Base-by-base conservation (phyloP, 2,329 filamentous ascomycete species). In the Diaporthe sp. region DNA sequence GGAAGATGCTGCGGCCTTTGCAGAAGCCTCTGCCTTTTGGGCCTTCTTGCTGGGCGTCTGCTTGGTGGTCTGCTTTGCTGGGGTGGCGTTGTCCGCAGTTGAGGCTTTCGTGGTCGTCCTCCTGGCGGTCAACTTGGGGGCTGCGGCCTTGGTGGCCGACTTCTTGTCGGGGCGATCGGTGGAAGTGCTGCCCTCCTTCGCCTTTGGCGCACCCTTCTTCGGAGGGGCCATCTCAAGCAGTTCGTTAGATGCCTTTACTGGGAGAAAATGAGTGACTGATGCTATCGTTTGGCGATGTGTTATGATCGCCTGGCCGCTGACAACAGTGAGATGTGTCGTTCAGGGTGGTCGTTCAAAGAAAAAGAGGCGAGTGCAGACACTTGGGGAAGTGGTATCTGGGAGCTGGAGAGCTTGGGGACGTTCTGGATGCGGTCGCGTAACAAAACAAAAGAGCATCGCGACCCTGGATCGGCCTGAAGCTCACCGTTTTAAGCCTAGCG, bases 171-270 rank as follows among this genome's bases (percentile, higher is more conserved):
- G 59, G 1, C 69, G 42, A 42, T 79, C 25, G 9, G 42, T 22
- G 28, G 42, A 19, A 12, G 19, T 53, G 62, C 28, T 53, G 44
- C 1, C 46, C 65, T 17, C 65, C 3, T 28, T 34, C 46, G 49
- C 79, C 59, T 77, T 74, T 31, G 77, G 4, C 5, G 77, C 73
- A 4, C 78, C 65, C 44, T 80, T 79, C 73, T 79, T 70, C 37
- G 68, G 46, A 25, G 77, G 31, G 55, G 53, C 61, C n/a, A 68
- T 22, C 39, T 55, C 55, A 39, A 70, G 71, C 13, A 71, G 72
- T 73, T 39, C 74, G 67, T 44, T 75, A 46, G 46, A 74, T 37
- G 70, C 76, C 76, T 76, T 80, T 73, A n/a, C 74, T 49, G 55
- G 74, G 72, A 68, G 74, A 59, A 39, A 72, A 37, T 72, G 69